Percentiles rank a stretch among this genome's conserved stretches.
These are phyloP conservation scores for Zizania latifolia DNA, from an alignment of 176 grass and related monocot genomes.

Conservation along the genomic window DNA sequence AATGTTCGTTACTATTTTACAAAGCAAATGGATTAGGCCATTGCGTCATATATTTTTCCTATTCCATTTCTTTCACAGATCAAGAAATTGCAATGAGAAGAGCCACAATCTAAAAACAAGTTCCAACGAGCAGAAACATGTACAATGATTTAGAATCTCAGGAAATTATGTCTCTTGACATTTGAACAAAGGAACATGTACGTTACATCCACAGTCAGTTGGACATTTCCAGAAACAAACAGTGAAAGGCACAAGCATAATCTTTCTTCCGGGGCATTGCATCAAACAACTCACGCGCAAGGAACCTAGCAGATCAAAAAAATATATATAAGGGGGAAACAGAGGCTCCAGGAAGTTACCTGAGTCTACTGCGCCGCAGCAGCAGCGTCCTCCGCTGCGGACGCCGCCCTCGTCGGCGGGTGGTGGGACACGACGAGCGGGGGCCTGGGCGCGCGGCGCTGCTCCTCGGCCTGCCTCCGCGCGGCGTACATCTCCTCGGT, in stretches of 20 bases:
- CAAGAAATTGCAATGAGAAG: no score
- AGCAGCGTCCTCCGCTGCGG: background rate
- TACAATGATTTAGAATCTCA: background rate
- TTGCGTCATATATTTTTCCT: background rate
- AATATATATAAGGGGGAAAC: background rate
- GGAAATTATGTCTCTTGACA: background rate
- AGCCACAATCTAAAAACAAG: no score
- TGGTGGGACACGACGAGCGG: slow-evolving; percentile 63
- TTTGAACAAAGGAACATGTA: no score
- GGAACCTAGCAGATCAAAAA: background rate
- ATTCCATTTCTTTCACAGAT: no score
- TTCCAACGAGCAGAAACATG: no score
- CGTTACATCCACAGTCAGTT: background rate
- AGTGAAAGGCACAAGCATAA: background rate
- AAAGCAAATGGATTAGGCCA: background rate
- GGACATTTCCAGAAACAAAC: background rate
- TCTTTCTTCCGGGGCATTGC: background rate
- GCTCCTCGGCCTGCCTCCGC: slow-evolving; percentile 63
- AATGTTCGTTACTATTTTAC: background rate
- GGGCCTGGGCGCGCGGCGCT: slow-evolving; percentile 61
- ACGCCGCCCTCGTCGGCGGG: background rate
- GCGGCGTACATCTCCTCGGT: slow-evolving; percentile 79
- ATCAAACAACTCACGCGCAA: background rate
- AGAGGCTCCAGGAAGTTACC: background rate
- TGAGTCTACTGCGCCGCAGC: slow-evolving; percentile 2